Evolutionary conservation across 257 asterid genomes (phyloP).

Genomic region (Salvia rosmarinus): DNA sequence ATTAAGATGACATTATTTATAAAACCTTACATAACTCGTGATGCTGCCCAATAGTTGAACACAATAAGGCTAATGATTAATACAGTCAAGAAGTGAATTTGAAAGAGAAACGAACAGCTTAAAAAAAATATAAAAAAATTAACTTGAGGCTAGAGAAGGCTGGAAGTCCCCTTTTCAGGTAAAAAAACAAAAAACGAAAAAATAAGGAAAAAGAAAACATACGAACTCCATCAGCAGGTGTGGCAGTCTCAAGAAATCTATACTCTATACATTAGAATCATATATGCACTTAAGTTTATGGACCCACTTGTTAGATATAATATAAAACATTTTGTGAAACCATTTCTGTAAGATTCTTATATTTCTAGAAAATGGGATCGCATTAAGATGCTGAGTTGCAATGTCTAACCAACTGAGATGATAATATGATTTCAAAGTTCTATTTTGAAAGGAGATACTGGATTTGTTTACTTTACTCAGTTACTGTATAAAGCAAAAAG

Average conservation of each 20-base stretch:
- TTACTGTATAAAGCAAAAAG: not conserved
- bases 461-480: not conserved
- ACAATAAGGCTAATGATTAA: not conserved
- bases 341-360: not conserved
- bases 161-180: not conserved
- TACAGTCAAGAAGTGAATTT: not conserved
- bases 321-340: not conserved
- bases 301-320: constrained; percentile 1
- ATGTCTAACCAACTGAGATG: not conserved
- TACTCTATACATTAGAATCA: not conserved
- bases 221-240: not conserved
- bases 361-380: not conserved
- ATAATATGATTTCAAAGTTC: not conserved
- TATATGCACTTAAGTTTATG: not conserved
- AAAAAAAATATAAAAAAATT: not conserved
- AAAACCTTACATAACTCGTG: not conserved
- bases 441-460: not conserved
- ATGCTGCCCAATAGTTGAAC: not conserved
- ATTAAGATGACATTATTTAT: constrained; percentile 17
- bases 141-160: not conserved
- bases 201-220: not conserved
- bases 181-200: not conserved
- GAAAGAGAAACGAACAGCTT: not conserved
- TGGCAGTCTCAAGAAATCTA: not conserved
- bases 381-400: not conserved